Base-by-base conservation (phyloP, 192 early-diverging fungal species). In the Umbelopsis ramanniana region DNA sequence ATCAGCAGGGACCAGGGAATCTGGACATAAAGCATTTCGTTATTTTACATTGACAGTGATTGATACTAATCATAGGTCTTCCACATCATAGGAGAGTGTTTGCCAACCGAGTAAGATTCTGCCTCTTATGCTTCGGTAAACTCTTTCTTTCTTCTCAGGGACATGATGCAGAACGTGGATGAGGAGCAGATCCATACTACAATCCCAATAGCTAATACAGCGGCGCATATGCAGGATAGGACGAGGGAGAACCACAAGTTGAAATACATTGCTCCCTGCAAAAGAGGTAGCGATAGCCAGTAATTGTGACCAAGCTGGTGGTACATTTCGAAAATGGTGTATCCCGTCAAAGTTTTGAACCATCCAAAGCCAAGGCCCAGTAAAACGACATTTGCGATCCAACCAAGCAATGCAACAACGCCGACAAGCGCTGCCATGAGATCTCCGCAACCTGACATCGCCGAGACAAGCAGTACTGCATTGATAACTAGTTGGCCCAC, bases 271-370 rank as follows among this genome's bases (percentile, higher is more conserved):
- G 29, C 26, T 6, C 29, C 57, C 26, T 63, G 57, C 7, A 63
- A 8, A 7, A 63, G 17, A 37, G 57, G 57, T 12, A 63, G 33
- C 6, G 6, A 6, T 29, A 63, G 57, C 57, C 57, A 63, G 3
- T 22, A 22, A 17, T 63, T 63, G 8, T 1, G 33, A 6, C 57
- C 57, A 26, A 63, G 57, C 26, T 63, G 57, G 15, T 19, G 10
- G 33, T 38, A 37, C 57, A 63, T 63, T 63, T 63, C 57, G 19
- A 63, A 37, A 37, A 63, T 63, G 15, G 57, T 63, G 26, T 63
- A 63, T 63, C 57, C 57, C 33, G 57, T 63, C 6, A 63, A 26
- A 5, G 8, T 9, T 19, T 63, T 63, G 57, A 63, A 63, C 57
- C 57, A 63, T 37, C 57, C 57, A 37, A 63, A 63, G 10, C 57